Evolutionary conservation across 495 filamentous ascomycete genomes (phyloP), one percentile per base, ranked within the genome.

Genomic region (Oleoguttula mirabilis): DNA sequence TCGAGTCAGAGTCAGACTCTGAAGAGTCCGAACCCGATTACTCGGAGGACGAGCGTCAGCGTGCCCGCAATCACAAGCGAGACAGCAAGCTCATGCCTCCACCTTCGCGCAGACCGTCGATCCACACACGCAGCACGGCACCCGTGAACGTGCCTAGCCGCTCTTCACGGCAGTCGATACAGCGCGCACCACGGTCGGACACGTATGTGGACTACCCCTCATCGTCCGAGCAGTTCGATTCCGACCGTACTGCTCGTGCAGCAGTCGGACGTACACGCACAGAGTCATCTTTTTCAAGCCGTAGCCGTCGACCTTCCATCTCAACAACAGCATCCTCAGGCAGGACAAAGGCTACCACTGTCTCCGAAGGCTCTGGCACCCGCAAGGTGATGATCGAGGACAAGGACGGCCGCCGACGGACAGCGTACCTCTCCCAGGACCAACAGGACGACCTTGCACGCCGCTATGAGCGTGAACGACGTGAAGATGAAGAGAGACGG

Each of bases 241-340:
- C 45, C 1, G 50, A 50, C 19, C 23, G 45, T 3, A 49, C 46
- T 2, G 28, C 40, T 10, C 33, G 39, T 14, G 22, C 44, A 3
- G 21, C 25, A 4, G 36, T 41, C 15, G 14, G 31, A 1, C 34
- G 42, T 15, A 10, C 47, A 1, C 41, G 40, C 14, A 36, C 47
- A 19, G 20, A 36, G 25, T 51, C 36, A 15, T 35, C 41, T 10
- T 34, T 30, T 19, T 51, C 48, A 21, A 21, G 21, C 34, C 25
- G 28, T 8, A 47, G 42, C 25, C 48, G 48, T 10, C 43, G 37
- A 19, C 48, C 48, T 14, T 51, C 48, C 10, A 23, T 42, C 8
- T 51, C 48, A 6, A 51, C 43, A 7, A 37, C 33, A 10, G 36
- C 43, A 5, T 47, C 48, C 2, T 50, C 47, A 3, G 42, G 48